phyloP scores from a whole-genome alignment of 2,329 filamentous ascomycete species.

The Penicillium janthinellum region DNA sequence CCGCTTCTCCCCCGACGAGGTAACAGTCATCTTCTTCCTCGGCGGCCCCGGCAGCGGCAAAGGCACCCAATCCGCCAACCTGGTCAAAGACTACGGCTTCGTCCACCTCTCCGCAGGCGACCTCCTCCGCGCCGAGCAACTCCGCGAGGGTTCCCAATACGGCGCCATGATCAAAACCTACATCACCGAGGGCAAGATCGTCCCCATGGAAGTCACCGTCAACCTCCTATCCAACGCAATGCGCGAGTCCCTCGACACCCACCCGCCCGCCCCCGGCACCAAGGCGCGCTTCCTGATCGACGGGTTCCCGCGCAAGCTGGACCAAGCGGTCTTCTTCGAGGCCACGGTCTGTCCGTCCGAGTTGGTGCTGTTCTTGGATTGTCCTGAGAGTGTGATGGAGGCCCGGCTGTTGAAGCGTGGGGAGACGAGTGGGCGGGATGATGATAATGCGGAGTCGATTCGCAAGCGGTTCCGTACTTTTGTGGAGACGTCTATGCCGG shows the following conservation, averaged over 20 bases:
- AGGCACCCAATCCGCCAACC: slow-evolving; percentile 88
- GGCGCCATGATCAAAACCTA: slow-evolving; percentile 89
- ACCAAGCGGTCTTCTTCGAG: slow-evolving; percentile 95
- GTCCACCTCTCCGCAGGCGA: slow-evolving; percentile 92
- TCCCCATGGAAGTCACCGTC: slow-evolving; percentile 98
- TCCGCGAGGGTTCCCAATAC: slow-evolving; percentile 82
- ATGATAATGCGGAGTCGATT: slow-evolving; percentile 95
- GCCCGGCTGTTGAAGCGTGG: slow-evolving; percentile 80
- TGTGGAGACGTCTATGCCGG: slow-evolving; percentile 95
- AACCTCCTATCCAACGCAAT: slow-evolving; percentile 93
- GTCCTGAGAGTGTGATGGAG: slow-evolving; percentile 87
- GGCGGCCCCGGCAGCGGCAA: slow-evolving; percentile 95
- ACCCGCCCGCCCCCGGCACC: slow-evolving; percentile 31
- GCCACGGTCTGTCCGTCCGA: slow-evolving; percentile 78
- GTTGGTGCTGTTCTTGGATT: slow-evolving; percentile 93
- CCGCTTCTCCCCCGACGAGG: slow-evolving; percentile 74
- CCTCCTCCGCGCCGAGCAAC: slow-evolving; percentile 88
- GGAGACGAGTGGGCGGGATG: slow-evolving; percentile 85
- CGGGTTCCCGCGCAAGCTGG: slow-evolving; percentile 93
- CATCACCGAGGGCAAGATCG: slow-evolving; percentile 93
- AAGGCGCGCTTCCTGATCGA: slow-evolving; percentile 75
- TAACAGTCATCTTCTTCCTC: slow-evolving; percentile 95
- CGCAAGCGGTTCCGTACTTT: slow-evolving; percentile 95
- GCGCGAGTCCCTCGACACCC: slow-evolving; percentile 64
- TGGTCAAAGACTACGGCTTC: slow-evolving; percentile 88